Evolutionary conservation across 179 eudicot genomes (phyloP), one percentile per base, ranked within the genome.

Genomic region (Nepenthes alata): DNA sequence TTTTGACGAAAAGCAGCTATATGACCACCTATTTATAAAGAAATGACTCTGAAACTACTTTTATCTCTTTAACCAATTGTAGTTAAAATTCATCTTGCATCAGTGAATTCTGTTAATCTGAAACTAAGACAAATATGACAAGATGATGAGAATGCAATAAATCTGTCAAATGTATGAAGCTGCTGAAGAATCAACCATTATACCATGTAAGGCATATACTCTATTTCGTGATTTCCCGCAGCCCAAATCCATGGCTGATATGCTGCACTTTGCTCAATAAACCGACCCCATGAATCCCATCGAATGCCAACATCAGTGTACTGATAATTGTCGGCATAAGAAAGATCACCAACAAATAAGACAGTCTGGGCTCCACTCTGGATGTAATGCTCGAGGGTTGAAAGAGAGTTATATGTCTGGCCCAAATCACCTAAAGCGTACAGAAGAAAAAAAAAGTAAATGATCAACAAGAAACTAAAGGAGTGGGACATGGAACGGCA

Each of bases 181-280:
- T 41, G 8, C 45, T 7, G 5, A 66, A 6, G 14, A 59, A n/a
- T n/a, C 16, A 55, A 60, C 38, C 35, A 9, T 25, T 59, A 78
- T 82, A 93, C 99, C 95, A 89, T 72, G 55, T 82, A 52, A 52
- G 99, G 99, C 78, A 90, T 70, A 78, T 77, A 93, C 58, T 93
- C 99, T 59, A 93, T 79, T 75, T 93, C 99, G 78, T 93, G 99
- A 83, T 93, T 93, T 61, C 99, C 99, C 11, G 83, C 87, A 16
- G 94, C 54, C 97, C 99, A 93, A 41, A 93, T 80, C 99, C 99
- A 89, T 41, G 99, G 97, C 57, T 85, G 97, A 75, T 83, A 93
- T 47, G 99, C 99, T 16, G 86, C 70, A 68, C 77, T 78, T 70
- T 53, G 66, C 73, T 93, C 99, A 60, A 67, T 67, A 78, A 93